A percentile compares a stretch with the other conserved stretches of the same genome.
Conservation (phyloP, 495 filamentous ascomycete genomes). For the Sordaria brevicollis region DNA sequence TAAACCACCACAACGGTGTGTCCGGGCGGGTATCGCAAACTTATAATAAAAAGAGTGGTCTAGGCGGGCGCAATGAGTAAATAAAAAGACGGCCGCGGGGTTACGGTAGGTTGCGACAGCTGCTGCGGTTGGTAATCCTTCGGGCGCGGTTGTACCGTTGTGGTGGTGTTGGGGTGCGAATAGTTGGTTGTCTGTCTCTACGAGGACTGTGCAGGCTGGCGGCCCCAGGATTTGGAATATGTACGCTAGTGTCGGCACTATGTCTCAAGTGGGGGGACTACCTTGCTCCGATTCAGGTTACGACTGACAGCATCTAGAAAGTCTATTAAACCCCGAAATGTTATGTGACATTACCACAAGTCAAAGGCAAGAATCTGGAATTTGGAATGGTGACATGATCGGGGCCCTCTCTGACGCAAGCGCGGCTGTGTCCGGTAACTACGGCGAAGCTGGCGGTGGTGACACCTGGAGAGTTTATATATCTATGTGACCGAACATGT, state of each 20-base stretch:
- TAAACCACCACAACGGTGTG: neutral
- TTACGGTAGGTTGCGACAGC: neutral
- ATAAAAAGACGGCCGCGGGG: neutral
- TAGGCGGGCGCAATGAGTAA: neutral
- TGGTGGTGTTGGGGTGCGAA: slow-evolving; percentile 10
- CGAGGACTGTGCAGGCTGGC: neutral
- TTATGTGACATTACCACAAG: neutral
- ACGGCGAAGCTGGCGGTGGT: neutral
- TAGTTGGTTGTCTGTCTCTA: slow-evolving; percentile 1
- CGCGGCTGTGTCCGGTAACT: neutral
- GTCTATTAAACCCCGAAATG: neutral
- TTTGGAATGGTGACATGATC: neutral
- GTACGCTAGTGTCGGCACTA: neutral
- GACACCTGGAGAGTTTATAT: neutral
- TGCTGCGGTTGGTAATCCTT: neutral
- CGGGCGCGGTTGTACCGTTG: neutral
- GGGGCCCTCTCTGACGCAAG: neutral
- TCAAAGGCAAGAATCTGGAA: neutral
- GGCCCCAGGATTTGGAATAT: neutral
- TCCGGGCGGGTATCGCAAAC: neutral
- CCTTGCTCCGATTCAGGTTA: neutral
- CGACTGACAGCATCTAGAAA: neutral
- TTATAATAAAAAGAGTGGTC: neutral
- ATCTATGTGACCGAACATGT: neutral
- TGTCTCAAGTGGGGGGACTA: neutral